Base-by-base conservation (phyloP, 2,329 filamentous ascomycete species). In the Penicillium sp. region DNA sequence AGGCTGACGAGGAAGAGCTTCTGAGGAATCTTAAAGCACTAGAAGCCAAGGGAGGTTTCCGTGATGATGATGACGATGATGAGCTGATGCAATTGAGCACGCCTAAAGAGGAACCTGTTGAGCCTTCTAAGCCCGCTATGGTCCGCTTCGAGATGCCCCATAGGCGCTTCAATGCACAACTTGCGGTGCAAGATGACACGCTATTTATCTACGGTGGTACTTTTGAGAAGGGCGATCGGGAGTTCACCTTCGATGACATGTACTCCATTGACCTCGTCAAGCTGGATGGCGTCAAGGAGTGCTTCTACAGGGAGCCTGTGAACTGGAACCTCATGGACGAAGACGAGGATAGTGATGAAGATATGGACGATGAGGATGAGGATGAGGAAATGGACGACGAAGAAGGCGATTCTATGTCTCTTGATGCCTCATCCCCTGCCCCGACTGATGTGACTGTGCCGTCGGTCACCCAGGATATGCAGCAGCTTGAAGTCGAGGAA, bases 181-280 rank as follows among this genome's bases (percentile, higher is more conserved):
- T 98, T 39, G 87, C 93, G 0, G 91, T 98, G 0, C 93, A 98
- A 75, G 91, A 93, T 63, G 95, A 99, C 72, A 87, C 90, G 9
- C 82, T 98, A 1, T 99, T 93, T 76, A 91, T 98, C 53, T 98
- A 96, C 69, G 93, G 95, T 29, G 95, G 95, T 19, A 99, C 93
- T 0, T 97, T 90, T 68, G 95, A 99, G 71, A 95, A 96, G 71
- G 93, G 91, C 19, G 95, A 99, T 68, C 85, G 91, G 22, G 95
- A 99, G 74, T 96, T 90, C 68, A 98, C 93, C 0, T 96, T 98
- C 74, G 93, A 97, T 66, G 95, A 99, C 68, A 81, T 99, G 75
- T 96, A 96, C 76, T 88, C 91, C 2, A 87, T 98, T 58, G 92
- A 99, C 68, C 81, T 99, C n/a, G 93, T 89, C 58, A 97, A 96